These are phyloP conservation scores for Acer campestre DNA, from an alignment of 345 rosid species.

Conservation along the genomic window DNA sequence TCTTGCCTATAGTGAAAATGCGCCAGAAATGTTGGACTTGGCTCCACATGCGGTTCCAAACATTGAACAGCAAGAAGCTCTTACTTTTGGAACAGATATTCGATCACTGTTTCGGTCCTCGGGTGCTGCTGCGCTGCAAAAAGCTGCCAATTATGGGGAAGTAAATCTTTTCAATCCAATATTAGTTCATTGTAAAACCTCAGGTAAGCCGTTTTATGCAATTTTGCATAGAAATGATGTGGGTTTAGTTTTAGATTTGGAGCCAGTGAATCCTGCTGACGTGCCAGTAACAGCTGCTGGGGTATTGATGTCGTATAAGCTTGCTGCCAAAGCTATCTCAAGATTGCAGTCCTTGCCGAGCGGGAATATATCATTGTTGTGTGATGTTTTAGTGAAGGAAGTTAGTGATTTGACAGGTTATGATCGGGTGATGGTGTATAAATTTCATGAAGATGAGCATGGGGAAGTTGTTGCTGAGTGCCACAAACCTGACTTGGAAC, in stretches of 20 bases:
- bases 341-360: slow-evolving; percentile 77
- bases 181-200: slow-evolving; percentile 60
- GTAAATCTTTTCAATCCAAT: slow-evolving; percentile 75
- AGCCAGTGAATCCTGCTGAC: slow-evolving; percentile 80
- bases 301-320: slow-evolving; percentile 77
- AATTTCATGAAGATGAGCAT: slow-evolving; percentile 87
- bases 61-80: slow-evolving; percentile 67
- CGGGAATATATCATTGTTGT: slow-evolving; percentile 54
- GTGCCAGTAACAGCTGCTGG: slow-evolving; percentile 84
- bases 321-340: slow-evolving; percentile 82
- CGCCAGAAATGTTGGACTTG: slow-evolving; percentile 75
- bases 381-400: slow-evolving; percentile 76
- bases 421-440: slow-evolving; percentile 87
- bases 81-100: slow-evolving; percentile 64
- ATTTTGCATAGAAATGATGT: slow-evolving; percentile 76
- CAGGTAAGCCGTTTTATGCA: slow-evolving; percentile 78
- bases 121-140: slow-evolving; percentile 68
- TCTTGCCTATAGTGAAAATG: slow-evolving; percentile 73
- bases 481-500: slow-evolving; percentile 51
- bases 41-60: slow-evolving; percentile 74
- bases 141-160: slow-evolving; percentile 67
- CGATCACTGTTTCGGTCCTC: slow-evolving; percentile 57
- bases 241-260: slow-evolving; percentile 78
- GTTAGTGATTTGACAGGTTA: slow-evolving; percentile 77
- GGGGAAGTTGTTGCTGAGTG: slow-evolving; percentile 87